Conservation (phyloP, 106 monocot genomes). For the Xerophyta viscosa region DNA sequence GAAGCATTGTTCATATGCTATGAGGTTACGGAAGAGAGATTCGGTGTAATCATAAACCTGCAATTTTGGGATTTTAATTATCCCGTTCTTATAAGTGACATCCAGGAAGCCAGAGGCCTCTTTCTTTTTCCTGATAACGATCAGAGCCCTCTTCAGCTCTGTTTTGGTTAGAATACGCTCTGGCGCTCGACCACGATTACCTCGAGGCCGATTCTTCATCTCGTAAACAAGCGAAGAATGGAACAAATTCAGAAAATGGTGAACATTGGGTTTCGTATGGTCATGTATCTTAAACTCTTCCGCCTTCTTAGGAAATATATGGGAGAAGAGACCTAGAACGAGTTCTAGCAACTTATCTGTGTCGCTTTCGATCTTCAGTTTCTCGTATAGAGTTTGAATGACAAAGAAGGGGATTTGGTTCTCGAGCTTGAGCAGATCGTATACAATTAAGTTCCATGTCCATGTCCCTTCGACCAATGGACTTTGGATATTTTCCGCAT, state of each 20-base stretch:
- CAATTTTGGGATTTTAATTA: constrained; percentile 19
- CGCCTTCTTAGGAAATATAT: neutral
- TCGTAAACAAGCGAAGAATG: neutral
- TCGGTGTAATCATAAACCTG: constrained; percentile 6
- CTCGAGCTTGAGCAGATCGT: constrained; percentile 22
- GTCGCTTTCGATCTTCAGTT: neutral
- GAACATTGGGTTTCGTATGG: neutral
- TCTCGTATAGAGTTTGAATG: too few species aligned
- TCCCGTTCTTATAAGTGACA: constrained; percentile 15
- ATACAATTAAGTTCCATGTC: constrained; percentile 1
- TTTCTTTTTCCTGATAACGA: constrained; percentile 16
- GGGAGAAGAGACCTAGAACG: constrained; percentile 8
- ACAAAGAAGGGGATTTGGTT: too few species aligned
- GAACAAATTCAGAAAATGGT: constrained; percentile 1
- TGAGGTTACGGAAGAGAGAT: constrained; percentile 21
- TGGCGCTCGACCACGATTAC: neutral
- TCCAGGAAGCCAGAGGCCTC: constrained; percentile 9
- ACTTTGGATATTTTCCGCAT: neutral
- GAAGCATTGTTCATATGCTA: too few species aligned
- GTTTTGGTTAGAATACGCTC: constrained; percentile 8
- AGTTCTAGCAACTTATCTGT: neutral
- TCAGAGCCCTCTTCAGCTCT: constrained; percentile 9
- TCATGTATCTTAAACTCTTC: neutral
- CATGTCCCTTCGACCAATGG: constrained; percentile 2
- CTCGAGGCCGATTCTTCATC: neutral